Conservation (phyloP, 169 alveolate species). For the Eimeria mitis region DNA sequence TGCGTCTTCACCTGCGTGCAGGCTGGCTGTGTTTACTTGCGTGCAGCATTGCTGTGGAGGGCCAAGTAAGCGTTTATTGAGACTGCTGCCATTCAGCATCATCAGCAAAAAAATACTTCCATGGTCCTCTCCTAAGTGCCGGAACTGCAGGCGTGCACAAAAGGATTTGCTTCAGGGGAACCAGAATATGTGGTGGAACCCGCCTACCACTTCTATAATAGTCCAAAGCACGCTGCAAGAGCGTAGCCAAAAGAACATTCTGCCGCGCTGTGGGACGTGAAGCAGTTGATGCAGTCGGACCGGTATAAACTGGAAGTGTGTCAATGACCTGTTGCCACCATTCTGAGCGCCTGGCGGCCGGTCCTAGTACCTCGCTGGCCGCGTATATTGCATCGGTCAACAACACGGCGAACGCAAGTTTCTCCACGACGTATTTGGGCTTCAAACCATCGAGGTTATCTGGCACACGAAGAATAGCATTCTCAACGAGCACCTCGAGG, state of each 20-base stretch:
- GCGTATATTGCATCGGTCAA: not conserved
- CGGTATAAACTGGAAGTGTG: conserved; percentile 7
- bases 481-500: not conserved
- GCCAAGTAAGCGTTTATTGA: not conserved
- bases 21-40: no score
- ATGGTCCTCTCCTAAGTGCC: not conserved
- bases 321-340: not conserved
- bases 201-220: not conserved
- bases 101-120: not conserved
- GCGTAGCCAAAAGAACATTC: not conserved
- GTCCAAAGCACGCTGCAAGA: not conserved
- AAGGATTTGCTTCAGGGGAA: not conserved
- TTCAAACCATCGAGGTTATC: not conserved
- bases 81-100: not conserved
- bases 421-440: not conserved
- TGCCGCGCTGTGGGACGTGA: not conserved
- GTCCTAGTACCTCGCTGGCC: conserved; percentile 20
- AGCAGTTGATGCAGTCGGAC: not conserved
- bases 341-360: not conserved
- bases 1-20: no score
- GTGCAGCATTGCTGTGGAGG: not conserved
- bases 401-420: not conserved
- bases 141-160: conserved; percentile 13
- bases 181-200: not conserved
- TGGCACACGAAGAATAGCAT: not conserved